Evolutionary conservation across 1,284 basidiomycete genomes (phyloP).

Genomic region (Rugosomyces carneus): DNA sequence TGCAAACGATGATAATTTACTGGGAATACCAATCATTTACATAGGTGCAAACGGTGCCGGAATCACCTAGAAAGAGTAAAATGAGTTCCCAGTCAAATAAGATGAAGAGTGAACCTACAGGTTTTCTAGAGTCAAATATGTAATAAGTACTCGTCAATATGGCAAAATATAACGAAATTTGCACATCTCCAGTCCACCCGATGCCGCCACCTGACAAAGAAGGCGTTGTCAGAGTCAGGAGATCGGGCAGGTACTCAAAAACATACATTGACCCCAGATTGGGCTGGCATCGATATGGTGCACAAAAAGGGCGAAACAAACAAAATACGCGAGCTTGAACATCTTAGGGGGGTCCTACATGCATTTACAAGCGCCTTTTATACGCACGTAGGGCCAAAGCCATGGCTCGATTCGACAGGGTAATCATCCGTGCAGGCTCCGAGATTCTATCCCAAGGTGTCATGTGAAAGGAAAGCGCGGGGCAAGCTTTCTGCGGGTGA

Average conservation of each 20-base stretch:
- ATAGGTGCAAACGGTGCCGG: conserved; percentile 21
- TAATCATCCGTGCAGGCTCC: conserved; percentile 5
- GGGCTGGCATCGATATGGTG: conserved; percentile 14
- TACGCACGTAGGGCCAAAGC: neutral
- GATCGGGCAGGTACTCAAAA: neutral
- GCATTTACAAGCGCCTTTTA: neutral
- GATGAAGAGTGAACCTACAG: conserved; percentile 2
- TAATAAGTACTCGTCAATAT: neutral
- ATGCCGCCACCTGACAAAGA: conserved; percentile 25
- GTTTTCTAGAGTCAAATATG: conserved; percentile 16
- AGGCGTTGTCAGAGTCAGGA: neutral
- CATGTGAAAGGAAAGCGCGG: conserved; percentile 2
- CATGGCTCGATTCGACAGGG: neutral
- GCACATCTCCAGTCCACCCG: conserved; percentile 24
- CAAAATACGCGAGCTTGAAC: conserved; percentile 18
- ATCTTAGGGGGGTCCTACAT: conserved; percentile 8
- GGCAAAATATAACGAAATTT: conserved; percentile 2
- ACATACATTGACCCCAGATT: conserved; percentile 17
- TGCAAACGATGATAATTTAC: conserved; percentile 15
- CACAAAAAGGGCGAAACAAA: conserved; percentile 18
- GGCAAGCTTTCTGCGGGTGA: neutral
- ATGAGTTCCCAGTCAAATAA: too few species aligned
- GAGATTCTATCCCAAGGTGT: conserved; percentile 1
- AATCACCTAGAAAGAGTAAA: conserved; percentile 18
- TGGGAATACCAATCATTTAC: conserved; percentile 28